Evolutionary conservation across 1,139 yeast genomes (phyloP).

Genomic region (Suhomyces ambrosiae): DNA sequence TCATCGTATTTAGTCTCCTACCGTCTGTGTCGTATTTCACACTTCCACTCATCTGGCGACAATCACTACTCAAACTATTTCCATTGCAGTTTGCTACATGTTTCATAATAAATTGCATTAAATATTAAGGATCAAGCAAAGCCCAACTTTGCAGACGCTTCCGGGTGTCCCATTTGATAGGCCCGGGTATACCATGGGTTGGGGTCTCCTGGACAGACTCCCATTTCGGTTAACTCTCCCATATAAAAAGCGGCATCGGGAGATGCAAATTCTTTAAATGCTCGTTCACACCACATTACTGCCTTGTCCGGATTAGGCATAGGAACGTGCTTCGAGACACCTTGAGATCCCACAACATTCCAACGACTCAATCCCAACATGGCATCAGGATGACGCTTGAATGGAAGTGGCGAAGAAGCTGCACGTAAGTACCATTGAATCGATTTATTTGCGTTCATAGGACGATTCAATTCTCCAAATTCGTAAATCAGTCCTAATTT

Average conservation of each 20-base stretch:
- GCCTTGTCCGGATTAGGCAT: conserved; percentile 76
- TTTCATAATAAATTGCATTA: too few relatives aligned
- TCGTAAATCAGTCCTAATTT: conserved; percentile 87
- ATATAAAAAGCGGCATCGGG: conserved; percentile 83
- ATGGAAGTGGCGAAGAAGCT: conserved; percentile 53
- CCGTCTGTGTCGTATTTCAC: too few relatives aligned
- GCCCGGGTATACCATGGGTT: conserved; percentile 19
- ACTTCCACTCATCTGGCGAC: too few relatives aligned
- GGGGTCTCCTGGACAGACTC: conserved; percentile 39
- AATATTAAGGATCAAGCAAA: conserved; percentile 11
- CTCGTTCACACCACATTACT: conserved; percentile 84
- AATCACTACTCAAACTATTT: too few relatives aligned
- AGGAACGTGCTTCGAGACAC: conserved; percentile 53
- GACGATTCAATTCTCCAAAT: conserved; percentile 73
- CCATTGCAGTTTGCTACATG: too few relatives aligned
- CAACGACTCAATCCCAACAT: conserved; percentile 90
- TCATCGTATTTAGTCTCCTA: too few relatives aligned
- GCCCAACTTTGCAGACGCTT: conserved; percentile 19
- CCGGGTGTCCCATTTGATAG: conserved; percentile 19
- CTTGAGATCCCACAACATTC: conserved; percentile 83
- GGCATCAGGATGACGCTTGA: conserved; percentile 78
- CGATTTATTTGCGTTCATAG: conserved; percentile 68
- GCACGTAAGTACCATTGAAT: conserved; percentile 91
- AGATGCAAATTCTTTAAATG: conserved; percentile 71
- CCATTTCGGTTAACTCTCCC: conserved; percentile 80